Evolutionary conservation across 2,329 filamentous ascomycete species (phyloP).

Genomic region (Penicillium sp.): DNA sequence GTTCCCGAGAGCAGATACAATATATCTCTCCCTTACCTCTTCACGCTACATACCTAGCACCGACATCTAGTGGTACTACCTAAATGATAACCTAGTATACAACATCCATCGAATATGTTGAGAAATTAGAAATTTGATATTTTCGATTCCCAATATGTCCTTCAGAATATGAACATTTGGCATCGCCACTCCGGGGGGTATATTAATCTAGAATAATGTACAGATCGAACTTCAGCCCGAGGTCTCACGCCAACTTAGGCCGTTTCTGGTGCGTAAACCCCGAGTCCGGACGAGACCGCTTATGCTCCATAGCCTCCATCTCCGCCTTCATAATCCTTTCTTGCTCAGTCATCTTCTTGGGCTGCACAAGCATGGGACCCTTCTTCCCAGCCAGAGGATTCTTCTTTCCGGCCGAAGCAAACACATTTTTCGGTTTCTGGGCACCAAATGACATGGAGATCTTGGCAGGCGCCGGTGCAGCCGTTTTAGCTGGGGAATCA

Average conservation of each 20-base stretch:
- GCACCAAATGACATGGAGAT: constrained; percentile 66
- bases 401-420: constrained; percentile 61
- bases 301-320: constrained; percentile 61
- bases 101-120: too few relatives aligned
- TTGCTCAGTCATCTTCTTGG: constrained; percentile 83
- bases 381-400: constrained; percentile 71
- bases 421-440: constrained; percentile 63
- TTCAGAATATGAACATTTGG: background rate
- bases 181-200: background rate
- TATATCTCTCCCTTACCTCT: too few relatives aligned
- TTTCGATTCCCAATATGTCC: background rate
- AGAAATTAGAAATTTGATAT: background rate
- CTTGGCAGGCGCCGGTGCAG: constrained; percentile 26
- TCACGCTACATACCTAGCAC: too few relatives aligned
- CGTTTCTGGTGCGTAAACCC: constrained; percentile 36
- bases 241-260: constrained; percentile 28
- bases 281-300: constrained; percentile 49
- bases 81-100: too few relatives aligned
- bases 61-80: too few relatives aligned
- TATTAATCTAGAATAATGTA: background rate
- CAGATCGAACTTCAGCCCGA: background rate
- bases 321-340: constrained; percentile 89
- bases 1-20: too few relatives aligned
- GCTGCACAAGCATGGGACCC: constrained; percentile 55
- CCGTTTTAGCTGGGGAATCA: constrained; percentile 14